Percentiles rank a stretch among this genome's conserved stretches.
Evolutionary conservation across 768 basidiomycete species (phyloP).

Genomic region (Mycena filopes): DNA sequence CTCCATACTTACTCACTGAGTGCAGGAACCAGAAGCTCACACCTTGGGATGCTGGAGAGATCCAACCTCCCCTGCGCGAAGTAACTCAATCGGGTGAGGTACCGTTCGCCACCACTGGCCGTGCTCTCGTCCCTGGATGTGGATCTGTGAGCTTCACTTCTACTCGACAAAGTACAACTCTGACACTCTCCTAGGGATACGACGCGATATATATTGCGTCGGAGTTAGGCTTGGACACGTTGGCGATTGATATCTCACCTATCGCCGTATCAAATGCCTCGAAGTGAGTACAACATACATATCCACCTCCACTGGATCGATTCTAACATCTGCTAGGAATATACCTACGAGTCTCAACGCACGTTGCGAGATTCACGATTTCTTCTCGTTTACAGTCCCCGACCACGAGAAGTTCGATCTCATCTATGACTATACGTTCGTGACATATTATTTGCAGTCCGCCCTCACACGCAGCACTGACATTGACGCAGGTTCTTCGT

Average conservation of each 20-base stretch:
- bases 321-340: constrained; percentile 12
- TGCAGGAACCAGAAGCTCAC: constrained; percentile 46
- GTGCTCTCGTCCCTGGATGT: constrained; percentile 68
- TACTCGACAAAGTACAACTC: no score
- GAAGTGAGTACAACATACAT: no score
- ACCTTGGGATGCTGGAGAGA: constrained; percentile 70
- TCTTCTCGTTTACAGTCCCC: constrained; percentile 59
- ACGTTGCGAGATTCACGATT: constrained; percentile 57
- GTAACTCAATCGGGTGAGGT: constrained; percentile 58
- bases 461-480: not conserved
- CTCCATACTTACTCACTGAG: not conserved
- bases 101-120: constrained; percentile 52
- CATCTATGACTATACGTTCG: constrained; percentile 74
- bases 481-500: constrained; percentile 69
- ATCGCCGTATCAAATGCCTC: constrained; percentile 55
- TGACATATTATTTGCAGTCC: constrained; percentile 19
- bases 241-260: constrained; percentile 67
- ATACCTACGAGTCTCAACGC: constrained; percentile 42
- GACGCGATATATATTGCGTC: constrained; percentile 67
- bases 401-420: constrained; percentile 59
- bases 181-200: constrained; percentile 74
- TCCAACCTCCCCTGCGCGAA: constrained; percentile 67
- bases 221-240: constrained; percentile 55
- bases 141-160: constrained; percentile 56
- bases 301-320: no score